phyloP scores from a whole-genome alignment of 306 rosid species.

The Abrus pulchellus region DNA sequence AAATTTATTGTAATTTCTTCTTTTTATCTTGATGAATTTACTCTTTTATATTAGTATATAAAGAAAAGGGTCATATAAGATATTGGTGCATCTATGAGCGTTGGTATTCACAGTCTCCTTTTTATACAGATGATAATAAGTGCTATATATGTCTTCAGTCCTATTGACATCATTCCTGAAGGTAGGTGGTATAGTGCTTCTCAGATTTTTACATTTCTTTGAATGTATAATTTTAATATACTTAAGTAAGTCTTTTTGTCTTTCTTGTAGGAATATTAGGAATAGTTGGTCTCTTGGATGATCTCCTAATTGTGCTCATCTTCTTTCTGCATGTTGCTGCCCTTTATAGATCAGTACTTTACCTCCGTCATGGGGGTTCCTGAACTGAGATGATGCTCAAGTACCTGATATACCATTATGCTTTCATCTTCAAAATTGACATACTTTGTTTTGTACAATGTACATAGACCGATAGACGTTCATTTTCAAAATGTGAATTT shows the following conservation, averaged over 20 bases:
- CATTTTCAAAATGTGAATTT: conserved; percentile 18
- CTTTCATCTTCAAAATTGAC: conserved; percentile 27
- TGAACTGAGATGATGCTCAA: conserved; percentile 42
- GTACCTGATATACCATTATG: neutral
- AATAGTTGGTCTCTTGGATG: conserved; percentile 84
- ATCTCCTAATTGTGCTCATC: conserved; percentile 67
- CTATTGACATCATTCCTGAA: conserved; percentile 95
- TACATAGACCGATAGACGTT: conserved; percentile 32
- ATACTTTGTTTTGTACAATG: neutral
- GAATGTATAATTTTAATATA: neutral
- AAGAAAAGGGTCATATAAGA: neutral
- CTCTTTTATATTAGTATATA: neutral
- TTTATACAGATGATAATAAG: conserved; percentile 68
- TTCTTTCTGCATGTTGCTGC: conserved; percentile 86
- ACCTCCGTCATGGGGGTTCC: conserved; percentile 78
- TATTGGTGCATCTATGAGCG: conserved; percentile 4
- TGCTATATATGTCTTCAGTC: conserved; percentile 74
- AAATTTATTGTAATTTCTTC: neutral
- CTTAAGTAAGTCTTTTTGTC: neutral
- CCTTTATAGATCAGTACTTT: conserved; percentile 78
- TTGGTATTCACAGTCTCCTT: conserved; percentile 17
- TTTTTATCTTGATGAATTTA: neutral
- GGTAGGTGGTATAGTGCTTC: conserved; percentile 49
- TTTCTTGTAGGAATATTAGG: conserved; percentile 77
- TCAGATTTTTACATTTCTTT: conserved; percentile 18